Evolutionary conservation across 352 stramenopile genomes (phyloP).

Genomic region (Phytophthora pistaciae): DNA sequence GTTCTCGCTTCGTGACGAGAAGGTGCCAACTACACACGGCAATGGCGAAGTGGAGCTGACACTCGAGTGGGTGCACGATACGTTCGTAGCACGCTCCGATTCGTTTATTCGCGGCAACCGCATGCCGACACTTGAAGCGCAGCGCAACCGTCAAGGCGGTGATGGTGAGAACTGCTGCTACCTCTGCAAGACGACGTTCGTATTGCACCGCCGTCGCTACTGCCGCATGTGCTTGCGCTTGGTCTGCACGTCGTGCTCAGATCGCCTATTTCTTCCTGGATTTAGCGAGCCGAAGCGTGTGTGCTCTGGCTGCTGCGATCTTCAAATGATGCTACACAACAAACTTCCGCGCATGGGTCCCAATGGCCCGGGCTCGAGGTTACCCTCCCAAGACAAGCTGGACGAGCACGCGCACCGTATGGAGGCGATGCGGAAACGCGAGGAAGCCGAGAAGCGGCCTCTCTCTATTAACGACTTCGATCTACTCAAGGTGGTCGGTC

Average conservation of each 20-base stretch:
- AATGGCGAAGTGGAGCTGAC: conserved; percentile 90
- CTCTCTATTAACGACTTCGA: conserved; percentile 95
- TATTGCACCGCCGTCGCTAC: conserved; percentile 81
- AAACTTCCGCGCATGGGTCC: conserved; percentile 75
- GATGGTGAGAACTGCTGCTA: conserved; percentile 77
- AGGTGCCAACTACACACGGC: conserved; percentile 59
- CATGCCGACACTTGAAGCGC: conserved; percentile 45
- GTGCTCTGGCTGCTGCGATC: conserved; percentile 84
- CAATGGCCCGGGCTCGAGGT: conserved; percentile 26
- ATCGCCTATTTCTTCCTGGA: conserved; percentile 85
- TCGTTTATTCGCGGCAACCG: conserved; percentile 84
- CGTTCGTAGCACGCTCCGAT: conserved; percentile 89
- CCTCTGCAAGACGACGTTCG: conserved; percentile 84
- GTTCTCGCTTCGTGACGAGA: conserved; percentile 85
- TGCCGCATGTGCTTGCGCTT: conserved; percentile 89
- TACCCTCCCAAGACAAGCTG: conserved; percentile 67
- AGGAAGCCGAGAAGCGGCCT: conserved; percentile 76
- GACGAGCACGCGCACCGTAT: conserved; percentile 73
- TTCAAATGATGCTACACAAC: conserved; percentile 91
- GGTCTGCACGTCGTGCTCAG: conserved; percentile 88
- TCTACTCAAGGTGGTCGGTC: conserved; percentile 95
- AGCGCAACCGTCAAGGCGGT: conserved; percentile 24
- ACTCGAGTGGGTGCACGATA: conserved; percentile 92
- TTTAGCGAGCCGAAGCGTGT: conserved; percentile 91
- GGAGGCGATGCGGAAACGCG: conserved; percentile 83